Evolutionary conservation across 2,329 filamentous ascomycete species (phyloP).

Genomic region (Alternaria viburni): DNA sequence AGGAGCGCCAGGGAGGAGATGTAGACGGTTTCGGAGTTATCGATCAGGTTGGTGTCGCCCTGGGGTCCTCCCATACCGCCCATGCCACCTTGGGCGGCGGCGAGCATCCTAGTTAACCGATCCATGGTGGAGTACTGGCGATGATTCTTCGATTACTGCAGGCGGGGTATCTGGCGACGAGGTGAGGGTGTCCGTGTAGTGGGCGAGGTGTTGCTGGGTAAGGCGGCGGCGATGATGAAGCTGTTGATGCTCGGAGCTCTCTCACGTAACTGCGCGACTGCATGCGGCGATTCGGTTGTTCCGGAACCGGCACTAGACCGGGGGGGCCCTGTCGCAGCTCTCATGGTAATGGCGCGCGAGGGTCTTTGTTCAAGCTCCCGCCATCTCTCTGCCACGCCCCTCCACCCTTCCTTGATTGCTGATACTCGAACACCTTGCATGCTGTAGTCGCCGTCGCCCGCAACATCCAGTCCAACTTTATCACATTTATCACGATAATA

Average conservation of each 20-base stretch:
- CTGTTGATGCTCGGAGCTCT: constrained; percentile 17
- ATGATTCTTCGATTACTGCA: neutral
- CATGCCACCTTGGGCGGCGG: constrained; percentile 67
- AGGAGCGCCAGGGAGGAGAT: constrained; percentile 96
- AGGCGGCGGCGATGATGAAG: constrained; percentile 19
- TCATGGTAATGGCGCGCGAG: constrained; percentile 5
- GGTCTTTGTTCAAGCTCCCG: constrained; percentile 18
- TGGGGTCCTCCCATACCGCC: constrained; percentile 67
- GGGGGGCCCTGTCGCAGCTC: constrained; percentile 16
- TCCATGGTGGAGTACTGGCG: constrained; percentile 68
- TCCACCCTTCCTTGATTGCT: neutral
- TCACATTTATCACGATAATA: neutral
- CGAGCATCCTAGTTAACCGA: constrained; percentile 86
- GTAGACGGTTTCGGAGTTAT: constrained; percentile 99
- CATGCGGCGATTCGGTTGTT: constrained; percentile 16
- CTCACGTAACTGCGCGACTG: constrained; percentile 19
- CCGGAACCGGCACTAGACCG: constrained; percentile 16
- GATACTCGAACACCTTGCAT: neutral
- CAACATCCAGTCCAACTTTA: neutral
- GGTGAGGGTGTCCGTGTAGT: neutral
- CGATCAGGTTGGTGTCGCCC: constrained; percentile 85
- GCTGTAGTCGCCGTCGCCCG: neutral
- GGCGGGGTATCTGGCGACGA: neutral
- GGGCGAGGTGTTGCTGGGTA: constrained; percentile 5
- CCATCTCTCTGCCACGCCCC: constrained; percentile 12